Conservation (phyloP, 2,329 filamentous ascomycete species). For the Emergomyces orientalis region DNA sequence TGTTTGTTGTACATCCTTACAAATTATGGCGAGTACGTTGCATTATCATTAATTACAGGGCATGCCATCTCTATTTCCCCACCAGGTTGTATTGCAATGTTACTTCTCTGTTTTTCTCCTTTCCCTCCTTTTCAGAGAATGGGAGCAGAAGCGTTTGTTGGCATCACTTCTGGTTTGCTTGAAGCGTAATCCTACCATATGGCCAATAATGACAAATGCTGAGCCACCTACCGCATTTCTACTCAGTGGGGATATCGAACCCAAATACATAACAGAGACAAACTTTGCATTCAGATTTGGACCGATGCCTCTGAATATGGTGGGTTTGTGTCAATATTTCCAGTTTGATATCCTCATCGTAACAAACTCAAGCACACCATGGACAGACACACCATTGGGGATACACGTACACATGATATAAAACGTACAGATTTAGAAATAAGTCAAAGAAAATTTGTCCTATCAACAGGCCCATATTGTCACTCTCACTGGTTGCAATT, state of each 20-base stretch:
- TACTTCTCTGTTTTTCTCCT: not conserved
- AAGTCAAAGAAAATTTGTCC: not conserved
- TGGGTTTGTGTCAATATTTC: not conserved
- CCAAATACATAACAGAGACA: not conserved
- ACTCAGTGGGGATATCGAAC: not conserved
- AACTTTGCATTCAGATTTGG: not conserved
- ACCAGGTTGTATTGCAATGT: constrained; percentile 2
- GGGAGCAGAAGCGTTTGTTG: not conserved
- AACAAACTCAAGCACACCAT: not conserved
- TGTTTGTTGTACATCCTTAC: too few relatives aligned
- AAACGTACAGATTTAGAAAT: not conserved
- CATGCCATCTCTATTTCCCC: not conserved
- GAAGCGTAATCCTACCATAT: not conserved
- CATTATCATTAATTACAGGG: not conserved
- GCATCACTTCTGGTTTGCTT: not conserved
- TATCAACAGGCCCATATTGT: not conserved
- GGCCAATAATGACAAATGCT: not conserved
- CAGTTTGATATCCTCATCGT: not conserved
- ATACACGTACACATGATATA: not conserved
- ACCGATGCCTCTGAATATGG: not conserved
- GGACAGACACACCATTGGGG: not conserved
- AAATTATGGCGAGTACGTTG: not conserved
- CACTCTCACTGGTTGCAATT: not conserved
- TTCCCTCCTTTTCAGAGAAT: not conserved
- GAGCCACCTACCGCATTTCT: not conserved